Evolutionary conservation across 139 green algal genomes (phyloP), one percentile per base, ranked within the genome.

Genomic region (Microglena sp.): DNA sequence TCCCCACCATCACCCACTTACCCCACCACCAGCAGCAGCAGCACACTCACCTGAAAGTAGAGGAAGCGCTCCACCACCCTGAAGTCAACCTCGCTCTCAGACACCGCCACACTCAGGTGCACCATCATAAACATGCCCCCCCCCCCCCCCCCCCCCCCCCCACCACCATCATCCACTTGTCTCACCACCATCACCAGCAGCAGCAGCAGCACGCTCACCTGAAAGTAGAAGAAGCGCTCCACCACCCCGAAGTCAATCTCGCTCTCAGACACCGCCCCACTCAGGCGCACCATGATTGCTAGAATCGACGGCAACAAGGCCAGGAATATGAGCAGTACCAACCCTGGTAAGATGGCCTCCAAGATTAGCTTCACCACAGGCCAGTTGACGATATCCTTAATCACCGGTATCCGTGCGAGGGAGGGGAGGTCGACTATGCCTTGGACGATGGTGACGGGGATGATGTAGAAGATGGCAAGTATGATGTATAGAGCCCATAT

Each of bases 251-350:
- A 70, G 46, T 76, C 69, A 22, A 75, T 57, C 24, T 66, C 40
- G n/a, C 31, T 50, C 2, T n/a, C 4, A 1, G 61, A 66, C 1
- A 35, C 58, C 45, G 82, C 66, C 36, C 86, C 86, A 44, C 21
- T 24, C 56, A 64, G 56, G 29, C 6, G 26, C 29, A 28, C 40
- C 56, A 64, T 64, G 35, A 74, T 36, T 15, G 28, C 45, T 27
- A 90, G 68, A 36, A 91, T 62, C 5, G 46, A 65, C 3, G 84
- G 84, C 58, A 91, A 35, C n/a, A 89, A 33, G 22, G 63, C 60
- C 66, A 89, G 59, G 72, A 91, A 89, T 35, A 88, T 80, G 56
- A 81, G 85, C 7, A 75, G 36, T 26, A 57, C 62, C 8, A 75
- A 26, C 29, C 53, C 50, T 69, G 65, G 56, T 11, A 64, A 27